Base-by-base conservation (phyloP, 176 grass and related monocot species). In the Cenchrus americanus region DNA sequence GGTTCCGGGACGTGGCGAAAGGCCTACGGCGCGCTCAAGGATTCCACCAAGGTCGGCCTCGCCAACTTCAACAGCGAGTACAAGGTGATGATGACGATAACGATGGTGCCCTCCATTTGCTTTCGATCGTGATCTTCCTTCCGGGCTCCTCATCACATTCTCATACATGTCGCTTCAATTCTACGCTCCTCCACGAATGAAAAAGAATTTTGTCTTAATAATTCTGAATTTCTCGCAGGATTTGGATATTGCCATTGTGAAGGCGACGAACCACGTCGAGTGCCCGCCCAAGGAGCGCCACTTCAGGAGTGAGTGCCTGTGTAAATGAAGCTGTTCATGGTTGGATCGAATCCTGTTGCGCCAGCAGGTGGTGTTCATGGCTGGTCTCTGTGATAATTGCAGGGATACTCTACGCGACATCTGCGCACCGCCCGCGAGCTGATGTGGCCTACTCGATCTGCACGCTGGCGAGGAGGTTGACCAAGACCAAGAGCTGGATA, bases 11-110 rank as follows among this genome's bases (percentile, higher is more conserved):
- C 90, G 82, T 98, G 92, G 96, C 96, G 96, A 63, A 95, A 95
- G 89, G 96, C 92, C 88, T 93, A 94, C 73, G 93, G 93, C 92
- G 93, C 93, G 49, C 86, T 98, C 78, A 98, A 98, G 87, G 96
- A 98, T 70, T 94, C 96, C 91, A 98, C 96, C 85, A 95, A 90
- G 85, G 93, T 98, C 59, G 93, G 96, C 83, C 96, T 98, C 69
- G 96, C 96, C 67, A 98, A 98, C 77, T 86, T 98, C 80, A 98
- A 95, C 82, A 94, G 93, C 85, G 93, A 98, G 85, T 98, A 85
- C 86, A 98, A 98, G 96, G 96, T 98, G 11, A 72, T 2, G 12
- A 22, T 22, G 52, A 21, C 15, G 14, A 53, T 18, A 6, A 22
- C 44, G 21, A 71, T 22, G 6, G n/a, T 6, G 23, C 55, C n/a